Conservation (phyloP, 768 basidiomycete species). For the Gymnopilus junonius region DNA sequence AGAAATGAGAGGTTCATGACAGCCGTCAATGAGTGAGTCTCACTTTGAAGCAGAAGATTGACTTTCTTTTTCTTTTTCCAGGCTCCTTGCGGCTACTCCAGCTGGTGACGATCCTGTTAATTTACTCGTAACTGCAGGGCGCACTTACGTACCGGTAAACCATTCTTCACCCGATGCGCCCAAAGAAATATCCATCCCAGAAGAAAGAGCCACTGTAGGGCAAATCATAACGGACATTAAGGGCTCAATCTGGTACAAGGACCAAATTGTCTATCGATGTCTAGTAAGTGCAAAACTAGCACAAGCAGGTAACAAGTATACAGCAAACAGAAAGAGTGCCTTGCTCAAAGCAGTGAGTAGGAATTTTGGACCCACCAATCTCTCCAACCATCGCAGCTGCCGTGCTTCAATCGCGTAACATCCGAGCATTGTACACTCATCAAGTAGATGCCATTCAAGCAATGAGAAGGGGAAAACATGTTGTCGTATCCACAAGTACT, state of each 20-base stretch:
- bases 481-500: conserved; percentile 89
- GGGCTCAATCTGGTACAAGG: conserved; percentile 65
- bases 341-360: conserved; percentile 30
- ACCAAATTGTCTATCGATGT: conserved; percentile 66
- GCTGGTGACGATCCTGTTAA: conserved; percentile 61
- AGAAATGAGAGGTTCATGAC: conserved; percentile 66
- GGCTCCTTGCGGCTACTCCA: conserved; percentile 60
- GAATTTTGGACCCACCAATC: conserved; percentile 55
- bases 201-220: conserved; percentile 60
- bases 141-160: conserved; percentile 73
- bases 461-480: conserved; percentile 60
- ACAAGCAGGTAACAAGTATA: conserved; percentile 50
- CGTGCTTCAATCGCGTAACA: conserved; percentile 59
- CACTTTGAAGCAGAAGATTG: background rate
- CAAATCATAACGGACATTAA: conserved; percentile 61
- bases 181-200: conserved; percentile 40
- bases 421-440: conserved; percentile 66
- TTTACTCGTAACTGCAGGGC: conserved; percentile 69
- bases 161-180: conserved; percentile 35
- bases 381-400: conserved; percentile 61
- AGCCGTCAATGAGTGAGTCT: conserved; percentile 70
- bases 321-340: background rate
- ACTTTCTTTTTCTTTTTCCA: conserved; percentile 28
- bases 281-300: conserved; percentile 57
- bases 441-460: conserved; percentile 77